phyloP scores from a whole-genome alignment of 1,284 basidiomycete species.

The Malassezia psittaci region DNA sequence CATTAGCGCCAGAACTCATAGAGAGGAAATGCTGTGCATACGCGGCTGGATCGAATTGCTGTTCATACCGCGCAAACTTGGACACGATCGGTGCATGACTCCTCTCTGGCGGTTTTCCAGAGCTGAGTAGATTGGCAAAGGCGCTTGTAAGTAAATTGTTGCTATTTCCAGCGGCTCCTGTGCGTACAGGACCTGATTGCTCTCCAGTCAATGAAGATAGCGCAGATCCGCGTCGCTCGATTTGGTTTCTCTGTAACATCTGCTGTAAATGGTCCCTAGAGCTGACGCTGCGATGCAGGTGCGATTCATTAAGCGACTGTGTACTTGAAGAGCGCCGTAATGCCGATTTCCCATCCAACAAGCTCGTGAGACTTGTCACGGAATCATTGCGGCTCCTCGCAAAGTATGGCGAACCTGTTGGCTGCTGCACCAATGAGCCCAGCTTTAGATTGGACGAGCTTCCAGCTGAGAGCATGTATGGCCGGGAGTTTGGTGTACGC shows the following conservation, averaged over 20 bases:
- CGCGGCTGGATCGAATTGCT: conserved; percentile 5
- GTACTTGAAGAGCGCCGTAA: not conserved
- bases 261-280: conserved; percentile 9
- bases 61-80: conserved; percentile 13
- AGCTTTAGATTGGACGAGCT: not conserved
- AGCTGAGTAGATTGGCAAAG: conserved; percentile 5
- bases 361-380: conserved; percentile 1
- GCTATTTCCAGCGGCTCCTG: not conserved
- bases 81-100: conserved; percentile 13
- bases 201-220: not conserved
- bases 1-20: not conserved
- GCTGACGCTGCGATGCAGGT: not conserved
- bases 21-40: not conserved
- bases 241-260: not conserved
- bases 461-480: not conserved
- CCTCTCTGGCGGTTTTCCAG: not conserved
- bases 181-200: not conserved
- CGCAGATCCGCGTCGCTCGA: not conserved
- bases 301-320: not conserved
- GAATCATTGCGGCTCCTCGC: conserved; percentile 1
- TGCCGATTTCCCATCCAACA: not conserved
- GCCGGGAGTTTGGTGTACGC: not conserved
- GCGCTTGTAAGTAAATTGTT: not conserved
- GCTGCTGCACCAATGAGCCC: not conserved
- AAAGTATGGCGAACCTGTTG: not conserved